A percentile compares a stretch with the other conserved stretches of the same genome.
These are phyloP conservation scores for Angomonas deanei DNA, from an alignment of 208 protist genomes.

Conservation along the genomic window DNA sequence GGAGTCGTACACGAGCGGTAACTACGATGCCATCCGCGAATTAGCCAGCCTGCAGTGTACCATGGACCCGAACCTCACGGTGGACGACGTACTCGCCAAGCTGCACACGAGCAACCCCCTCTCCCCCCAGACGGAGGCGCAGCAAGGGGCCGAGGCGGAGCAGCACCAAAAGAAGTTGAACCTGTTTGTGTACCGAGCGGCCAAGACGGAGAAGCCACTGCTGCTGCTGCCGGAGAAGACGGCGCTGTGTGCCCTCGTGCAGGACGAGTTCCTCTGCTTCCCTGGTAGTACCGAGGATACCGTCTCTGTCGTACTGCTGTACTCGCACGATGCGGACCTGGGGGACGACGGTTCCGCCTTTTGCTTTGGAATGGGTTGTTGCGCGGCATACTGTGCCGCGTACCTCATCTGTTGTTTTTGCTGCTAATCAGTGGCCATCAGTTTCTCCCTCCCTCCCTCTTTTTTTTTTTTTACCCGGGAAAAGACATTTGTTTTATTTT, in stretches of 20 bases:
- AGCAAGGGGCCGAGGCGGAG: background rate
- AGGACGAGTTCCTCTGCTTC: background rate
- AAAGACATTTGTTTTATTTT: too few relatives aligned
- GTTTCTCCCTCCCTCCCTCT: background rate
- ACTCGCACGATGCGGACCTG: background rate
- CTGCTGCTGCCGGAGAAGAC: background rate
- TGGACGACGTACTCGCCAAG: background rate
- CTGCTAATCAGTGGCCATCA: background rate
- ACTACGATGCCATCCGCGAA: background rate
- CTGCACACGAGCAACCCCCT: background rate
- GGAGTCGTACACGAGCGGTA: background rate
- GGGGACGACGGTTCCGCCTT: background rate
- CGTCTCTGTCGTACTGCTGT: background rate
- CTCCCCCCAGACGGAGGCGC: background rate
- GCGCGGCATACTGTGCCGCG: background rate
- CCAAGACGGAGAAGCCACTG: background rate
- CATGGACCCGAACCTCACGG: background rate
- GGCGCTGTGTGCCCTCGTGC: background rate
- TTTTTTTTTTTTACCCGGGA: too few relatives aligned
- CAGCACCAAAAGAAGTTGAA: background rate
- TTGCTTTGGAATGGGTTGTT: background rate
- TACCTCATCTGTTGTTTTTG: background rate
- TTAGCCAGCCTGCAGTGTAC: background rate
- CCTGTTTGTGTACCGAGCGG: background rate
- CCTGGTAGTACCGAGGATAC: background rate